Conservation (phyloP, 2,329 filamentous ascomycete species). For the Aspergillus aculeatus region DNA sequence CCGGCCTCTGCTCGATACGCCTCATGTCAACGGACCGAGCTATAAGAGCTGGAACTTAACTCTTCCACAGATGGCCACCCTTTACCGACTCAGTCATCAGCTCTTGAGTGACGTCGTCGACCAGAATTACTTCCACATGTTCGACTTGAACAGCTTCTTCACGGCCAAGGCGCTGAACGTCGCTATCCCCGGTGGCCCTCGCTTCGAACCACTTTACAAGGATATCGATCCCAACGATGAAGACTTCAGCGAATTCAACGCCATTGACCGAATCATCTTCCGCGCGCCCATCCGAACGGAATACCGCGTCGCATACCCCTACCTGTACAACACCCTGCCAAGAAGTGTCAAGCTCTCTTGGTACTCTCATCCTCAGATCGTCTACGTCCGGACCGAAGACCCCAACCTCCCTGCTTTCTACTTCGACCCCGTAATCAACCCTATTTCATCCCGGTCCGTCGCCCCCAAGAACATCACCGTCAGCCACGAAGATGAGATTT, state of each 20-base stretch:
- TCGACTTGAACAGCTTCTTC: constrained; percentile 90
- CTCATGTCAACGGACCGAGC: constrained; percentile 92
- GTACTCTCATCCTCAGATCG: constrained; percentile 90
- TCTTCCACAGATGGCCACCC: constrained; percentile 90
- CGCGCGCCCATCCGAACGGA: constrained; percentile 91
- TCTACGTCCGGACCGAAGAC: constrained; percentile 85
- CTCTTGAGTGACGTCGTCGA: constrained; percentile 89
- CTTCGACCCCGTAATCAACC: constrained; percentile 96
- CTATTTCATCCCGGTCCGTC: constrained; percentile 91
- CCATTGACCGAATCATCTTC: constrained; percentile 98
- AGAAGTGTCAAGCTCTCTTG: constrained; percentile 89
- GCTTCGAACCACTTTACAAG: constrained; percentile 97
- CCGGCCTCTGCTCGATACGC: constrained; percentile 81
- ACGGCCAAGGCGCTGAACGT: constrained; percentile 97
- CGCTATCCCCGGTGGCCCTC: constrained; percentile 92
- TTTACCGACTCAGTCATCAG: constrained; percentile 88
- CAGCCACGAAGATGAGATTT: constrained; percentile 90
- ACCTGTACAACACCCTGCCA: constrained; percentile 92
- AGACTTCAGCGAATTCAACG: constrained; percentile 99
- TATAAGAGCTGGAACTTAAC: constrained; percentile 95
- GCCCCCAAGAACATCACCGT: constrained; percentile 90
- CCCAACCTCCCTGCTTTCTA: constrained; percentile 92
- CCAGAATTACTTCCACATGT: constrained; percentile 97
- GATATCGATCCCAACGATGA: constrained; percentile 98
- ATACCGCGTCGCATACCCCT: constrained; percentile 91